These are phyloP conservation scores for Brassica cretica DNA, from an alignment of 345 rosid species.

Conservation along the genomic window DNA sequence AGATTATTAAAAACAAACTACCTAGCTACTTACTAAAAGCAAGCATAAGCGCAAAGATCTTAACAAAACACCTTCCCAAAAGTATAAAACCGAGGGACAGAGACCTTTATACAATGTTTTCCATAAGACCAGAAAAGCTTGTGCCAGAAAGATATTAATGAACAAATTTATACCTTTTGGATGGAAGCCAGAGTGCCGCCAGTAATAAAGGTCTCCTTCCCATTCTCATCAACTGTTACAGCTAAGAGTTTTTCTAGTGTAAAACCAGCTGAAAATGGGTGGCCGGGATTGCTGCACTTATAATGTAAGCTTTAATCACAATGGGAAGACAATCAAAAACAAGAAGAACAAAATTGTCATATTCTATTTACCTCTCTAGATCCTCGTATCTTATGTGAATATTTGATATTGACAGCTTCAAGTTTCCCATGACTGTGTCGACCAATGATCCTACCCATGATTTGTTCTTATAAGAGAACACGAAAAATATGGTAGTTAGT, in stretches of 20 bases:
- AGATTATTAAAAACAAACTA: conserved; percentile 13
- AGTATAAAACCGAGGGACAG: conserved; percentile 2
- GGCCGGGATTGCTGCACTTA: conserved; percentile 78
- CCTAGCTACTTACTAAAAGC: conserved; percentile 17
- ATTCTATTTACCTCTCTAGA: conserved; percentile 69
- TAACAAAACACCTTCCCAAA: conserved; percentile 17
- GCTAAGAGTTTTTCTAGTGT: conserved; percentile 91
- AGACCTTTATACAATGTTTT: conserved; percentile 11
- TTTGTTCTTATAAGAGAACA: conserved; percentile 64
- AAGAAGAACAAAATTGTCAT: background rate
- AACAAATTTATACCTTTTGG: conserved; percentile 63
- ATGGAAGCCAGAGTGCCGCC: conserved; percentile 73
- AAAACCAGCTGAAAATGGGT: conserved; percentile 86
- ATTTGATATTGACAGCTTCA: conserved; percentile 95
- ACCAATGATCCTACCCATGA: conserved; percentile 96
- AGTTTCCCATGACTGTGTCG: conserved; percentile 90
- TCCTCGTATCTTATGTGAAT: conserved; percentile 98
- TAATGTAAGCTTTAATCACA: conserved; percentile 16
- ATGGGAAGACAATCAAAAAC: conserved; percentile 16
- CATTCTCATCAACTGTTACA: conserved; percentile 84
- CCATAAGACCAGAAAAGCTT: conserved; percentile 18
- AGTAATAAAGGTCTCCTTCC: conserved; percentile 85
- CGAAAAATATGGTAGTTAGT: conserved; percentile 33
- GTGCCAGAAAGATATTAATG: background rate
- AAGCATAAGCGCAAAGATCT: conserved; percentile 15